Percentiles rank a stretch among this genome's conserved stretches.
Conservation (phyloP, 2,329 filamentous ascomycete species). For the Diaporthe aspalathi region DNA sequence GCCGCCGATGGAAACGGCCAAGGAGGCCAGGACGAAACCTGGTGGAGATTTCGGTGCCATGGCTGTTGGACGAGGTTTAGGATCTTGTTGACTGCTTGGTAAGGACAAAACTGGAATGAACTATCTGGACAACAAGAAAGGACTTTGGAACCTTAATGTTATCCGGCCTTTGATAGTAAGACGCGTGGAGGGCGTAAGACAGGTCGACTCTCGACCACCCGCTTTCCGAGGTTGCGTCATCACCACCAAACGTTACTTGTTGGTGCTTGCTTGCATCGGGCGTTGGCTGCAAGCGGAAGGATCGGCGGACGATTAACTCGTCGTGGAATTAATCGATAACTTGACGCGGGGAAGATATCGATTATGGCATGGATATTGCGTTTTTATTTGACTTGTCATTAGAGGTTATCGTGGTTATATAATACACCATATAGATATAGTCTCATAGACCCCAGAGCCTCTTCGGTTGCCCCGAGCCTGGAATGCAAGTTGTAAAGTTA, state of each 20-base stretch:
- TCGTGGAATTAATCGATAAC: background rate
- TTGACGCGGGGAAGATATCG: background rate
- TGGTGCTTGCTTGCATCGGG: background rate
- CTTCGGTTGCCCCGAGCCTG: background rate
- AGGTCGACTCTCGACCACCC: constrained; percentile 1
- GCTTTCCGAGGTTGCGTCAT: background rate
- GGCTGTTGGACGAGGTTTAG: background rate
- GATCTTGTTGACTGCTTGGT: background rate
- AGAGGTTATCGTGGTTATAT: background rate
- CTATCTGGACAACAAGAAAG: background rate
- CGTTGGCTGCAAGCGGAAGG: constrained; percentile 18
- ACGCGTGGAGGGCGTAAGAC: background rate
- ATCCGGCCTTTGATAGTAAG: background rate
- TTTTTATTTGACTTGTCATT: background rate
- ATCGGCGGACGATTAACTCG: constrained; percentile 5
- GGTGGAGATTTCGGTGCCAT: constrained; percentile 37
- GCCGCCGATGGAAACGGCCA: constrained; percentile 49
- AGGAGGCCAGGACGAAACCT: constrained; percentile 49
- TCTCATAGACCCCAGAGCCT: constrained; percentile 10
- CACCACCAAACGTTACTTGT: background rate
- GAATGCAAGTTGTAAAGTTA: background rate
- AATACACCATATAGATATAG: background rate
- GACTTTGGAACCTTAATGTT: background rate
- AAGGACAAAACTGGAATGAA: background rate
- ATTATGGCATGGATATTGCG: background rate